These are phyloP conservation scores for Gonapodya prolifera DNA, from an alignment of 192 early-diverging fungal genomes.

Conservation along the genomic window DNA sequence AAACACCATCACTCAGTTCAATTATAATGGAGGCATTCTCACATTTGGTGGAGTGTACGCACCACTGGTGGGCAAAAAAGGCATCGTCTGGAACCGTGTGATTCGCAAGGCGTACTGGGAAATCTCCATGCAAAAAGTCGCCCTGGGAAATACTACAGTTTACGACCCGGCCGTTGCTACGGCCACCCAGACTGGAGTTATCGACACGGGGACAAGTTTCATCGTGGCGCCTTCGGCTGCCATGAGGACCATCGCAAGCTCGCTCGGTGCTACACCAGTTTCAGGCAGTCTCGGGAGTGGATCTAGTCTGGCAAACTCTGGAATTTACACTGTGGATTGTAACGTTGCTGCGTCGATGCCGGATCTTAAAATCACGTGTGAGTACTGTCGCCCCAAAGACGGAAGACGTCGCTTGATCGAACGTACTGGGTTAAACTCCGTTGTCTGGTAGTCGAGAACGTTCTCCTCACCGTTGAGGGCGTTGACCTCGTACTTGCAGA, in stretches of 20 bases:
- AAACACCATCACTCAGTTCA: background rate
- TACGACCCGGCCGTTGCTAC: background rate
- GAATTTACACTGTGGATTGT: background rate
- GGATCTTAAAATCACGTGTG: background rate
- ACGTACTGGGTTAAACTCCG: background rate
- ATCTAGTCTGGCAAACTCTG: background rate
- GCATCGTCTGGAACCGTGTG: background rate
- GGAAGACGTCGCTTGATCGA: background rate
- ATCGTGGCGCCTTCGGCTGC: background rate
- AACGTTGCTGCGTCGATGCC: background rate
- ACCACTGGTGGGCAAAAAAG: background rate
- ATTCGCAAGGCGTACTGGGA: background rate
- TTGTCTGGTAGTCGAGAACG: background rate
- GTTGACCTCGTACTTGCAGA: background rate
- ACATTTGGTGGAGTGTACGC: background rate
- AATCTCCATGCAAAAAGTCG: background rate
- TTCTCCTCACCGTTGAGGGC: background rate
- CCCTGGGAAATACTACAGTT: background rate
- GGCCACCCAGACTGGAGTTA: background rate
- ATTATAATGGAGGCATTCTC: background rate
- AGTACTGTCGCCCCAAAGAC: background rate
- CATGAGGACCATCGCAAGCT: background rate
- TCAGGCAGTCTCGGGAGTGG: too few species aligned
- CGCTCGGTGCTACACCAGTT: background rate
- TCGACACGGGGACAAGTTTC: background rate